Base-by-base conservation (phyloP, 148 eudicot species). In the Limonium bicolor region DNA sequence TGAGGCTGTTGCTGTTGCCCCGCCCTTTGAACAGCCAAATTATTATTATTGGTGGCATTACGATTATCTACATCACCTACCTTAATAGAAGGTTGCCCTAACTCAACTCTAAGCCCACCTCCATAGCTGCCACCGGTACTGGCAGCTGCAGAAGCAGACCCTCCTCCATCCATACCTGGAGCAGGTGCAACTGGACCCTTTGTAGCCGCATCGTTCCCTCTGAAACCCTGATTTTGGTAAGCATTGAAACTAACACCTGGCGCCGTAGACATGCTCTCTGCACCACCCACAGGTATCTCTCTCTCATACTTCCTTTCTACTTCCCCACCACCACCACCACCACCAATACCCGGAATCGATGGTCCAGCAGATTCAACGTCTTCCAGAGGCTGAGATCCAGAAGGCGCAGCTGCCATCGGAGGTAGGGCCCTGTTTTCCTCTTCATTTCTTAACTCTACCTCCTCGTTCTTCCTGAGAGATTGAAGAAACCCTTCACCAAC, bases 401-500 rank as follows among this genome's bases (percentile, higher is more conserved):
- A 36, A 12, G 64, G 60, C 21, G 38, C 59, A 41, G 33, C 36
- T n/a, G 47, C 47, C 24, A 31, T 31, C 4, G 52, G 48, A 30
- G 54, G 51, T 33, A 63, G 73, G 35, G 47, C 36, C 31, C 62
- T 43, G 32, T 48, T 54, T 27, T 61, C 76, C 25, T 59, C 66
- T 30, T 63, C 76, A 26, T 51, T 64, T 11, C 46, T 44, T 42
- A 45, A 46, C 61, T 65, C 74, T 14, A 39, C 17, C 27, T 81
- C 82, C 65, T 74, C 82, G 37, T 66, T 71, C 52, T 77, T 76
- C 24, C 67, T 37, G 19, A 77, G 24, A 1, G 85, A 73, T 36
- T 78, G 78, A 9, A 68, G 66, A 27, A 85, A 69, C 56, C 80
- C 78, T 65, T 85, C 95, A 3, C 90, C 90, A 7, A 85, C 90